Evolutionary conservation across 208 protist genomes (phyloP).

Genomic region (Kentomonas sorsogonicus): DNA sequence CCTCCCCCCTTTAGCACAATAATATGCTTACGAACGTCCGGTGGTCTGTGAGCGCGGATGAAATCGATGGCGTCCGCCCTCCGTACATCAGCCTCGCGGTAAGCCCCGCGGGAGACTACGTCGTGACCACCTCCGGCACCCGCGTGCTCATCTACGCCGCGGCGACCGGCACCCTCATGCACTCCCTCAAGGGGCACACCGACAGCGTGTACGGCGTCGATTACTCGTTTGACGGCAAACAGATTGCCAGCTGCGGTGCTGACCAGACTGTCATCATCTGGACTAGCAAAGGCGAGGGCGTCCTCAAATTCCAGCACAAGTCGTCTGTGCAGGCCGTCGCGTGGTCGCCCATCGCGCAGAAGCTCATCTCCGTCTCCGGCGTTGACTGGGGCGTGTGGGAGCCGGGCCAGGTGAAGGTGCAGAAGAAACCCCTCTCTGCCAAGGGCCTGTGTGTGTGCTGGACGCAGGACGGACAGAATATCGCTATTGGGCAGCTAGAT

Average conservation of each 20-base stretch:
- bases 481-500: conserved; percentile 91
- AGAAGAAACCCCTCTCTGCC: conserved; percentile 80
- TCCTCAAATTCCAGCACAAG: conserved; percentile 95
- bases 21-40: conserved; percentile 62
- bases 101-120: conserved; percentile 82
- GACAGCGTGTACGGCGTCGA: conserved; percentile 90
- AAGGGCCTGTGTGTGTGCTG: conserved; percentile 90
- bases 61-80: conserved; percentile 39
- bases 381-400: conserved; percentile 96
- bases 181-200: conserved; percentile 93
- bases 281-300: conserved; percentile 89
- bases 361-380: conserved; percentile 88
- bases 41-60: conserved; percentile 57
- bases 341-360: conserved; percentile 86
- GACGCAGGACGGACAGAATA: conserved; percentile 90
- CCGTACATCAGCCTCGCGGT: conserved; percentile 85
- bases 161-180: conserved; percentile 81
- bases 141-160: conserved; percentile 93
- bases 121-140: conserved; percentile 86
- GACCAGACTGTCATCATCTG: conserved; percentile 95
- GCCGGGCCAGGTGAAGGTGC: conserved; percentile 85
- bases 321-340: conserved; percentile 92
- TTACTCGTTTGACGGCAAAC: conserved; percentile 88
- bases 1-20: not conserved
- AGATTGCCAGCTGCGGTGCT: conserved; percentile 91